Evolutionary conservation across 192 early-diverging fungal genomes (phyloP).

Genomic region (Coemansia biformis): DNA sequence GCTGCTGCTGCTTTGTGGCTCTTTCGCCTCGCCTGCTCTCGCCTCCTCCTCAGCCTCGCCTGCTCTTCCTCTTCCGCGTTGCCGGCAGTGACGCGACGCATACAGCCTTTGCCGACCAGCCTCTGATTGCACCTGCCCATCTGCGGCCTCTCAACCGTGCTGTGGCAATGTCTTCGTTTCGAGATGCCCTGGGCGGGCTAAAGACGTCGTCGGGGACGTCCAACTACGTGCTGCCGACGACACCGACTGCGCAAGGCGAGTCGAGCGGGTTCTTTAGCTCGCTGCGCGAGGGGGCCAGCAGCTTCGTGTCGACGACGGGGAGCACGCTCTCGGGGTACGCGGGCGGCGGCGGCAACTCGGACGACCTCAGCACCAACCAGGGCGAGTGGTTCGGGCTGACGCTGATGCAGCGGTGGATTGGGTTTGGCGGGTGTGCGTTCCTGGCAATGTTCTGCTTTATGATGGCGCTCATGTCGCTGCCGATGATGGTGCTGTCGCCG

Average conservation of each 20-base stretch:
- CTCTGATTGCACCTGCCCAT: too few relatives aligned
- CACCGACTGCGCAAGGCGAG: conserved; percentile 11
- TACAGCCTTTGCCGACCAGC: too few relatives aligned
- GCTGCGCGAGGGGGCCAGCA: conserved; percentile 46
- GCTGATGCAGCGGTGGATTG: conserved; percentile 49
- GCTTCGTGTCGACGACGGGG: conserved; percentile 33
- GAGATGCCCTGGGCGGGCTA: conserved; percentile 46
- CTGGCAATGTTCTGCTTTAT: conserved; percentile 51
- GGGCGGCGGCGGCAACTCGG: conserved; percentile 13
- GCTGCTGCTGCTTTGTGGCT: too few relatives aligned
- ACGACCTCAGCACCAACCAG: conserved; percentile 3
- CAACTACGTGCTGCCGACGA: conserved; percentile 30
- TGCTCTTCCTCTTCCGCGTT: background rate
- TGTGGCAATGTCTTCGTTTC: conserved; percentile 31
- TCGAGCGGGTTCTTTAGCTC: conserved; percentile 31
- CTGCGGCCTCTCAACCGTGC: too few relatives aligned
- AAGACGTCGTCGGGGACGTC: conserved; percentile 36
- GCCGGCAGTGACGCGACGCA: too few relatives aligned
- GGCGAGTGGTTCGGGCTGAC: conserved; percentile 54
- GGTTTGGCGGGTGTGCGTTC: conserved; percentile 45
- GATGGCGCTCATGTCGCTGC: conserved; percentile 57
- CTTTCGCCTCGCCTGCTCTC: too few relatives aligned
- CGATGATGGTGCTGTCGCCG: conserved; percentile 58
- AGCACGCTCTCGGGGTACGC: conserved; percentile 25
- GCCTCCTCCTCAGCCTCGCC: too few relatives aligned